A percentile compares a stretch with the other conserved stretches of the same genome.
phyloP scores from a whole-genome alignment of 306 rosid species.

The Corylus americana region DNA sequence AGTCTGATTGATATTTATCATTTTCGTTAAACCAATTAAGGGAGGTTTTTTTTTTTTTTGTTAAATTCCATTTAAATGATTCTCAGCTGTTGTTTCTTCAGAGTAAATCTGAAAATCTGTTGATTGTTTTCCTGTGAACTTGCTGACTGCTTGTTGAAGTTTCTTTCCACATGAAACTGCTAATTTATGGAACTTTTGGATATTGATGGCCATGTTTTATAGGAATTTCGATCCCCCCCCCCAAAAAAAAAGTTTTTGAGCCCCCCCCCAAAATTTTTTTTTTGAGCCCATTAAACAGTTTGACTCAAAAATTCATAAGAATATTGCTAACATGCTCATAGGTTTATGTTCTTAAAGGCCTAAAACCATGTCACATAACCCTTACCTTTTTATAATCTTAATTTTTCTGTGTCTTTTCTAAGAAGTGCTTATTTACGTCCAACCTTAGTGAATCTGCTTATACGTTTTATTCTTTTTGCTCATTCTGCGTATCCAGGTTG shows the following conservation, averaged over 20 bases:
- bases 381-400: background rate
- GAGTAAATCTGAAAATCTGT: background rate
- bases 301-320: background rate
- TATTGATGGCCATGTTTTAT: background rate
- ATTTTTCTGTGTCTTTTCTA: background rate
- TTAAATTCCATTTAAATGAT: background rate
- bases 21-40: conserved; percentile 4
- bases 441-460: background rate
- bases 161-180: background rate
- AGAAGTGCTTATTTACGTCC: conserved; percentile 3
- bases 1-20: conserved; percentile 23
- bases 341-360: background rate
- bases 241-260: background rate
- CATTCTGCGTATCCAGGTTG: conserved; percentile 39
- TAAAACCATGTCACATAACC: background rate
- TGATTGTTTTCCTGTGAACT: background rate
- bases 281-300: background rate
- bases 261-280: background rate
- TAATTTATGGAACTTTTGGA: conserved; percentile 5
- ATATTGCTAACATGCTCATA: background rate
- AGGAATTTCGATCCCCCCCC: background rate
- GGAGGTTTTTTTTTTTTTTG: background rate
- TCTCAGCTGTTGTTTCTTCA: background rate
- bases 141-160: background rate
- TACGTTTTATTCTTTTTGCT: background rate